Evolutionary conservation across 768 basidiomycete species (phyloP), one percentile per base, ranked within the genome.

Genomic region (Tricholomella constricta): DNA sequence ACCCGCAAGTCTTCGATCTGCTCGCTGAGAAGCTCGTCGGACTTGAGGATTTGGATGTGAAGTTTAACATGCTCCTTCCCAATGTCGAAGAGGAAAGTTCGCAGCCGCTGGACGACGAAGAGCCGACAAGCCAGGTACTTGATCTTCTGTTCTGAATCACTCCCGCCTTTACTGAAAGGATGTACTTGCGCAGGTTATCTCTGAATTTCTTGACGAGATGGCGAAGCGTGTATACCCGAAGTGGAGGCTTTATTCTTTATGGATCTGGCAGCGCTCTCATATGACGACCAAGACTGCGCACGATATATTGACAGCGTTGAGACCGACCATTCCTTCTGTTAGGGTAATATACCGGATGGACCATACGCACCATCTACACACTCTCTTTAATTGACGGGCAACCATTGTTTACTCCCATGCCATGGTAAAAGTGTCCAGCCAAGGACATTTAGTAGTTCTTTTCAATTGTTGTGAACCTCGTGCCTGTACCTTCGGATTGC

Each of bases 1-100:
- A 53, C 38, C 59, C 54, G 14, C 55, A 63, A 32, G 57, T 68
- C 8, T 67, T 67, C 25, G 62, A 64, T 34, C 54, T 68, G 22
- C 38, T 68, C 6, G 62, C 63, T 14, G 48, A 47, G 45, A 58
- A 56, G 29, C 44, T 68, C 2, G 61, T 59, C 10, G 59, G 60
- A 6, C 58, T 68, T 37, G 49, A 63, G 14, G 56, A 60, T 20
- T 47, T 63, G 27, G 57, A 58, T 31, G 44, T 58, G n/a, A 58
- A 58, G 27, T 51, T 63, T 37, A 55, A 57, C n/a, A 17, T 32
- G 2, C 48, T 57, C 37, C 37, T 55, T 17, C 38, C 46, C 11
- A 41, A 57, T 25, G 54, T 55, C 23, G 42, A 34, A 43, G 50
- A 52, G 22, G 58, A 56, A 25, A 57, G 44, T 36, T 41, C 51